phyloP scores from a whole-genome alignment of 2,329 filamentous ascomycete genomes.

The Aspergillus pseudotamarii region DNA sequence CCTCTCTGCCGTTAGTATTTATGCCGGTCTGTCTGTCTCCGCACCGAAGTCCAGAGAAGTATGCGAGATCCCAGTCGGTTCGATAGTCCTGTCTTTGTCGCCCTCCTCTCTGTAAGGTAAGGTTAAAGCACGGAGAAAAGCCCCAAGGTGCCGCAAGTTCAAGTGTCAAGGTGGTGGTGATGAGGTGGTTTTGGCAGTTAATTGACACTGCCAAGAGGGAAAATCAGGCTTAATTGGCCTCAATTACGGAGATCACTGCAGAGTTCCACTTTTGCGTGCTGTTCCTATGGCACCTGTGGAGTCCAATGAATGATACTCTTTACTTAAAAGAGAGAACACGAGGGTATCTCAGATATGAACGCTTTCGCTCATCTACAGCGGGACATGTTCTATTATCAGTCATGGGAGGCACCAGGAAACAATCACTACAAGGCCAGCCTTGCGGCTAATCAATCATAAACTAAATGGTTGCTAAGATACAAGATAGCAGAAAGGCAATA shows the following conservation, averaged over 20 bases:
- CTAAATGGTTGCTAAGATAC: slow-evolving; percentile 47
- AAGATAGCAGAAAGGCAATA: slow-evolving; percentile 42
- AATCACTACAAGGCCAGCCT: slow-evolving; percentile 27
- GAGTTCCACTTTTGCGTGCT: neutral
- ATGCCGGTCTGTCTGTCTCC: neutral
- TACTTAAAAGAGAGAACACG: neutral
- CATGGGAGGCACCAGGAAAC: slow-evolving; percentile 4
- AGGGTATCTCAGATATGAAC: neutral
- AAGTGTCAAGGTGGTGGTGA: neutral
- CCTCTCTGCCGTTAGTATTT: neutral
- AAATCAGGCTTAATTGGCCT: neutral
- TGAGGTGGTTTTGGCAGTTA: neutral
- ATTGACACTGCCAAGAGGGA: neutral
- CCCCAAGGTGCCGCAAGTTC: neutral
- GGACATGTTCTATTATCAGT: neutral
- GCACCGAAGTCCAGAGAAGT: neutral
- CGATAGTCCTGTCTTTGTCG: neutral
- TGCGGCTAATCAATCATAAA: slow-evolving; percentile 41
- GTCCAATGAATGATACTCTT: neutral
- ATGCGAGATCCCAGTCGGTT: neutral
- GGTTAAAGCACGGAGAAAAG: neutral
- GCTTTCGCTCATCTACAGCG: neutral
- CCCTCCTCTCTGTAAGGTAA: neutral
- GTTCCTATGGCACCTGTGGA: neutral
- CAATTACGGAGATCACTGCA: neutral